Base-by-base conservation (phyloP, 2,329 filamentous ascomycete genomes). In the Scedosporium dehoogii region DNA sequence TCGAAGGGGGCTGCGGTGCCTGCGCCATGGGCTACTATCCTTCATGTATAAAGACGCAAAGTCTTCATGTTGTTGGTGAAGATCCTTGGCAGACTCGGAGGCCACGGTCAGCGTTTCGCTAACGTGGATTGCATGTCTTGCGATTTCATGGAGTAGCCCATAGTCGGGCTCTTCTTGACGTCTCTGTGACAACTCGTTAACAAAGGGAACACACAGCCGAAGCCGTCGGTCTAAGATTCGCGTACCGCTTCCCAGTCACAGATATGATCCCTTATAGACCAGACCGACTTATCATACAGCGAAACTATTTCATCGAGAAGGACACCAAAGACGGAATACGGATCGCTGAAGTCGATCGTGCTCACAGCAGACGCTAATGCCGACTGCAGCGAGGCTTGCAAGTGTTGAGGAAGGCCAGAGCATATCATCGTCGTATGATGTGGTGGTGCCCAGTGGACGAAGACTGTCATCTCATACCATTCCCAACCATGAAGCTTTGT, bases 401-500 rank as follows among this genome's bases (percentile, higher is more conserved):
- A 12, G 33, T 4, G 18, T 2, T 18, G 14, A 10, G 57, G 57
- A 21, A 59, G 29, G 38, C 41, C 53, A 21, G 58, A 59, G 53
- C 59, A 63, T 33, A 61, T 12, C 14, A 63, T n/a, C 14, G 59
- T 58, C 4, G 62, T 58, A 25, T 59, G 6, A 18, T 29, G 29
- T 1, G 48, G 38, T 6, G 62, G 16, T 9, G 3, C 41, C 62
- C 51, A 63, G 21, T 46, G 59, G 46, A 51, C 61, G n/a, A 61
- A 53, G 53, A 63, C 51, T 10, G 44, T 42, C 59, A 63, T 61
- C 53, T 63, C 59, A 38, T 63, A 62, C 62, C 59, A 63, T 42
- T 61, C 41, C 59, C 59, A 63, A n/a, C 62, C 59, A 41, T 61
- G n/a, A n/a, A 25, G 48, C 3, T 41, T 18, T 18, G 62, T 56